Percentiles rank a stretch among this genome's conserved stretches.
Conservation (phyloP, 768 basidiomycete species). For the Pulveroboletus sp. region DNA sequence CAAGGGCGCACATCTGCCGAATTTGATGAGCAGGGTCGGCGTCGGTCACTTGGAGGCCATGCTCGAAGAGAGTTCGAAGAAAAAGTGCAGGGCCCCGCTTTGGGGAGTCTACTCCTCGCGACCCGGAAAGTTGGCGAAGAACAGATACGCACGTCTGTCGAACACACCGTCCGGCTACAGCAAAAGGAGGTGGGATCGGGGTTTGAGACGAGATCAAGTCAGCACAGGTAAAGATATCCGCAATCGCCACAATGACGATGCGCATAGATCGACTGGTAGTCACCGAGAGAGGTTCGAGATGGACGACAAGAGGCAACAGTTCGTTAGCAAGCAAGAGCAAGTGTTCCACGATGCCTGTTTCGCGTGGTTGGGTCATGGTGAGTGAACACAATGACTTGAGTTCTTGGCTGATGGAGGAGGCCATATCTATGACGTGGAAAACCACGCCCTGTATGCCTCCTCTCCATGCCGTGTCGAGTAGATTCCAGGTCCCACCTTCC, state of each 20-base stretch:
- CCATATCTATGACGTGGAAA: conserved; percentile 51
- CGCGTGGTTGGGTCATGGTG: conserved; percentile 31
- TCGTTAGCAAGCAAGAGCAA: conserved; percentile 55
- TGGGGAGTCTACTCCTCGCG: conserved; percentile 30
- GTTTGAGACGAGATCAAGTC: conserved; percentile 41
- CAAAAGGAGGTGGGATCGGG: conserved; percentile 27
- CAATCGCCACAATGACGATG: conserved; percentile 39
- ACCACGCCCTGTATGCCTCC: conserved; percentile 55
- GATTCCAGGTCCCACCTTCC: conserved; percentile 52
- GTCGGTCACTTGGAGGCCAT: conserved; percentile 36
- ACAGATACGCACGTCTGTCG: conserved; percentile 51
- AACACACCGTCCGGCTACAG: conserved; percentile 34
- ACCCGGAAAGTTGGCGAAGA: conserved; percentile 36
- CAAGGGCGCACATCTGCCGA: conserved; percentile 50
- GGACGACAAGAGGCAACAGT: conserved; percentile 46
- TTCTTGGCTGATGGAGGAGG: conserved; percentile 48
- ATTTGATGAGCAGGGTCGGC: conserved; percentile 58
- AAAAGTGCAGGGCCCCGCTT: conserved; percentile 47
- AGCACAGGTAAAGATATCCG: conserved; percentile 55
- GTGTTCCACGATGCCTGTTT: conserved; percentile 45
- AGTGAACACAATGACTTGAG: conserved; percentile 51
- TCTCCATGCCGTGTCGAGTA: conserved; percentile 58
- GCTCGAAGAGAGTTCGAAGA: conserved; percentile 53
- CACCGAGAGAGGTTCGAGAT: conserved; percentile 44
- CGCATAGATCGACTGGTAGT: conserved; percentile 50